Percentiles rank a stretch among this genome's conserved stretches.
phyloP scores from a whole-genome alignment of 306 rosid genomes.

The Prunus mongolica region DNA sequence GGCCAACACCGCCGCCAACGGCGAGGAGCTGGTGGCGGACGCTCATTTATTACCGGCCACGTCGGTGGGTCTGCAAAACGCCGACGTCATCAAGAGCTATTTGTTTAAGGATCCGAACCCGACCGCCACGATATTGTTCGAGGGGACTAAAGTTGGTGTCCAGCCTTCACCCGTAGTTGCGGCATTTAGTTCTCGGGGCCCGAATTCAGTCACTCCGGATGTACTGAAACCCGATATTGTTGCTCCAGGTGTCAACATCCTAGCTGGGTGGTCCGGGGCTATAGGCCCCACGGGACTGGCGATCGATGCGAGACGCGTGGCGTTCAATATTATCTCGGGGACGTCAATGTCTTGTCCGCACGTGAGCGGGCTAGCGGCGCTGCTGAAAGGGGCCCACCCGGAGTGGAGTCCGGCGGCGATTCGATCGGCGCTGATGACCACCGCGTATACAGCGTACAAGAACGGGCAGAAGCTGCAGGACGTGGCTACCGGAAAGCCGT shows the following conservation, averaged over 20 bases:
- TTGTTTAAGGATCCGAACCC: slow-evolving; percentile 43
- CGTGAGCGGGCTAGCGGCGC: slow-evolving; percentile 67
- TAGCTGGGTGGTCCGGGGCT: slow-evolving; percentile 54
- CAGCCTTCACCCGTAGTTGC: slow-evolving; percentile 84
- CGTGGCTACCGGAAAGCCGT: slow-evolving; percentile 40
- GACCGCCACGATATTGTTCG: slow-evolving; percentile 42
- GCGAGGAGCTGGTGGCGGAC: slow-evolving; percentile 73
- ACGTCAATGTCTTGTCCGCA: slow-evolving; percentile 98
- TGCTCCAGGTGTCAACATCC: slow-evolving; percentile 80
- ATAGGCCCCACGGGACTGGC: slow-evolving; percentile 37
- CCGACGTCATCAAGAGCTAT: slow-evolving; percentile 39
- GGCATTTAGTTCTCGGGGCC: slow-evolving; percentile 76
- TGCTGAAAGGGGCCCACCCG: slow-evolving; percentile 59
- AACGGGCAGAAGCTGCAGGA: slow-evolving; percentile 41
- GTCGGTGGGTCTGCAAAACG: slow-evolving; percentile 46
- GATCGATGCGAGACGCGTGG: slow-evolving; percentile 59
- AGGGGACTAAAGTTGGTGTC: slow-evolving; percentile 55
- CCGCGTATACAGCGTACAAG: slow-evolving; percentile 57
- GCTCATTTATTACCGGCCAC: slow-evolving; percentile 57
- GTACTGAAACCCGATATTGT: slow-evolving; percentile 74
- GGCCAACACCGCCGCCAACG: slow-evolving; percentile 39
- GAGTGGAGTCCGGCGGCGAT: slow-evolving; percentile 82
- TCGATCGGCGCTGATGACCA: slow-evolving; percentile 80
- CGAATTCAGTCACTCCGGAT: slow-evolving; percentile 48
- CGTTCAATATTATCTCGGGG: slow-evolving; percentile 74